Evolutionary conservation across 805 yeast genomes (phyloP).

Genomic region (Kurtzmaniella cleridarum): DNA sequence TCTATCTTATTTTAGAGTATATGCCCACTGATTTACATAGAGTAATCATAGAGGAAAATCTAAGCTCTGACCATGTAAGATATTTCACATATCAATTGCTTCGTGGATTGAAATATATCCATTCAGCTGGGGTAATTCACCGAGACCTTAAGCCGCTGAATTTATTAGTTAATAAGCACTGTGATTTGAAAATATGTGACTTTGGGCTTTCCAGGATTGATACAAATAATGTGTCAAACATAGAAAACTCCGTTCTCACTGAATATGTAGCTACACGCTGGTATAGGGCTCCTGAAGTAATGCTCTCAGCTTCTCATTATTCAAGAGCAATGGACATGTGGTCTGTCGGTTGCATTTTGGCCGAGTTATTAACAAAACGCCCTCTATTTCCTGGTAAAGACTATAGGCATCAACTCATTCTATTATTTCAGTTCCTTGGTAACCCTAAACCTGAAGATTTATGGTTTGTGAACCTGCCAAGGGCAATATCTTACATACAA

Average conservation of each 20-base stretch:
- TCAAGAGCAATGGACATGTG: constrained; percentile 75
- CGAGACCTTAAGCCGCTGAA: constrained; percentile 76
- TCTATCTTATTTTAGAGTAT: constrained; percentile 68
- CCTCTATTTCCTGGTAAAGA: constrained; percentile 77
- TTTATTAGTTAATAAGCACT: constrained; percentile 58
- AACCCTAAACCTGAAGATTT: constrained; percentile 44
- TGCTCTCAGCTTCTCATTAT: constrained; percentile 68
- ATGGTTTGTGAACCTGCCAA: constrained; percentile 14
- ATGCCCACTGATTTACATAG: constrained; percentile 73
- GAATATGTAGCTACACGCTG: constrained; percentile 83
- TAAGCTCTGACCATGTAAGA: constrained; percentile 64
- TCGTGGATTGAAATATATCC: constrained; percentile 66
- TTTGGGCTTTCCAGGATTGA: constrained; percentile 64
- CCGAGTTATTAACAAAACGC: constrained; percentile 56
- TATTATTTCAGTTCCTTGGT: constrained; percentile 65
- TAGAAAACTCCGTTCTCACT: constrained; percentile 46
- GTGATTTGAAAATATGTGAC: constrained; percentile 75
- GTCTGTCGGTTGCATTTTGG: constrained; percentile 77
- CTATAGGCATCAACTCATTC: constrained; percentile 60
- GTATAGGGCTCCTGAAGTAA: constrained; percentile 82
- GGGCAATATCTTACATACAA: constrained; percentile 22
- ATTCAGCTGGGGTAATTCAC: constrained; percentile 68
- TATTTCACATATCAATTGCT: constrained; percentile 67
- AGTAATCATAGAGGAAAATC: constrained; percentile 49
- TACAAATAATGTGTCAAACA: constrained; percentile 41